Evolutionary conservation across 2,329 filamentous ascomycete genomes (phyloP), one percentile per base, ranked within the genome.

Genomic region (Calcarisporium arbuscula): DNA sequence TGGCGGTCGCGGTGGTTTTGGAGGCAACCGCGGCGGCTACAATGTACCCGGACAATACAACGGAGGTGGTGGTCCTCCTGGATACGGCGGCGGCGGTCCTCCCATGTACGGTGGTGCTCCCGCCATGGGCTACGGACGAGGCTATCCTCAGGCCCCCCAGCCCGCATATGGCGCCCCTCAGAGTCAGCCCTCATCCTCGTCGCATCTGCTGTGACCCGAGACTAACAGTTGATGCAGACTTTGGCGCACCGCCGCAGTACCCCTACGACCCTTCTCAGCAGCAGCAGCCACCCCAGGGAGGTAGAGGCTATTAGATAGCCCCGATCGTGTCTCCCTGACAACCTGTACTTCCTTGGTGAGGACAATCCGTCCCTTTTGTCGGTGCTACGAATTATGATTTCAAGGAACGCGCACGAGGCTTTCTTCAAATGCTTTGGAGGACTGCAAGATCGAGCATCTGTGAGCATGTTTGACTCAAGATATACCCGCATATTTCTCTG

Each of bases 11-110:
- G 59, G 64, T 32, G 54, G 56, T 30, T 71, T 68, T 40, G 65
- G 66, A 35, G 57, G 61, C 10, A n/a, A n/a, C n/a, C 59, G 65
- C 33, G 64, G 64, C 41, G 61, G 64, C 30, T 74, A 72, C 42
- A 62, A 61, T 25, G 58, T 58, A 19, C 64, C 56, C 21, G 51
- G 54, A 44, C 48, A 44, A 8, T 65, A 64, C 32, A 59, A 30
- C 12, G 22, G 22, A 10, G 19, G 57, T 29, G 50, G 47, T 36
- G 55, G 48, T 16, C 60, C 53, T 53, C 56, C 51, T 50, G 56
- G 53, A 15, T 64, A 62, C 36, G 44, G 41, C 29, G 50, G 53
- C 34, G 48, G 37, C 19, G 48, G 48, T 16, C 60, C 56, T 30
- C 58, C 58, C 46, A 61, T 63, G 56, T 62, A 62, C 22, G 47